Base-by-base conservation (phyloP, 1,284 basidiomycete species). In the Leccinum holopus region DNA sequence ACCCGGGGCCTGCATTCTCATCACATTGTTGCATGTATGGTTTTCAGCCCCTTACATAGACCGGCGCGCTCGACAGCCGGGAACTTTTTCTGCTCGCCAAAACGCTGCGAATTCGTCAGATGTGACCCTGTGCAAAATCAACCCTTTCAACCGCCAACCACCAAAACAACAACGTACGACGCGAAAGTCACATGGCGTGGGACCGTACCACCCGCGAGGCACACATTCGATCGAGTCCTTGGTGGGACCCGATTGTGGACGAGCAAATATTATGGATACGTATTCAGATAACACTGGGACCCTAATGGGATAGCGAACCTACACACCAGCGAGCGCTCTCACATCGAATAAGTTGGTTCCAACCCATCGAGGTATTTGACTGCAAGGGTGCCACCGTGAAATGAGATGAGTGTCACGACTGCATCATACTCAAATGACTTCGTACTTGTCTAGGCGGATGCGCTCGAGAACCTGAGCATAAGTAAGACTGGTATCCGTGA, bases 291-390 rank as follows among this genome's bases (percentile, higher is more conserved):
- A 25, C 37, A 39, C 14, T 39, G 37, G 37, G 37, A 12, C 5
- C 11, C 12, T 12, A 39, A 68, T 37, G 0, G 59, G 5, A 39
- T 64, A 30, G 18, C 37, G 37, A 33, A 62, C 59, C 5, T 57
- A 61, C 41, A 41, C 54, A 8, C 60, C 32, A 55, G 54, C 54
- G 3, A 57, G 58, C 0, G 61, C 49, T 53, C 51, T 65, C 3
- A 52, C 41, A 9, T 66, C 44, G 32, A 72, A 72, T 39, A 72
- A 53, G 49, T 66, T 47, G n/a, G 41, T 0, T 6, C 69, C 69
- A 55, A 65, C 65, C 16, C 67, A 70, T 3, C 51, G 67, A n/a
- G 69, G 69, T 54, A 58, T 55, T 44, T 70, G 69, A 8, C 57
- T 69, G 35, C 12, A 54, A 11, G 4, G 8, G 16, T 52, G 30